These are phyloP conservation scores for Myriosclerotinia duriaeana DNA, from an alignment of 2,329 filamentous ascomycete genomes.

Conservation along the genomic window DNA sequence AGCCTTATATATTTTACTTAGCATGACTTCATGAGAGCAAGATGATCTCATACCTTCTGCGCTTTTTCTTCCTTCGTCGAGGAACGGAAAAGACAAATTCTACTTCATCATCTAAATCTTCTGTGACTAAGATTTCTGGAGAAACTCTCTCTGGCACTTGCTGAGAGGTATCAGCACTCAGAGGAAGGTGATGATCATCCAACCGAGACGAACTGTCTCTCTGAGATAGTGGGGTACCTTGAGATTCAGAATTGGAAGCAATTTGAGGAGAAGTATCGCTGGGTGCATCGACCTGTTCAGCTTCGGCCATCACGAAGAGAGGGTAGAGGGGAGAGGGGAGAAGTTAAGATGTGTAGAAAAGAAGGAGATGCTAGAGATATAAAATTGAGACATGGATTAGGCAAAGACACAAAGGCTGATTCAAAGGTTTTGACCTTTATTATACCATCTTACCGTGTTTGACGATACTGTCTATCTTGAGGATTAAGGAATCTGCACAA, in stretches of 20 bases:
- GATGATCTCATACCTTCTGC: slow-evolving; percentile 35
- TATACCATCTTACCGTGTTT: slow-evolving; percentile 11
- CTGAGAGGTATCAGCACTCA: neutral
- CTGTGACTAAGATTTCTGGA: neutral
- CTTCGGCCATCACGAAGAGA: slow-evolving; percentile 1
- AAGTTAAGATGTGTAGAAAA: slow-evolving; percentile 8
- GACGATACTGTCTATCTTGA: neutral
- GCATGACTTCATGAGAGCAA: neutral
- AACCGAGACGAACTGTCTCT: neutral
- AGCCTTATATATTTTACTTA: slow-evolving; percentile 7
- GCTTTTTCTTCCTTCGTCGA: slow-evolving; percentile 43
- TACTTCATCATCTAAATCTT: slow-evolving; percentile 46
- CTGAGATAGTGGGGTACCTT: neutral
- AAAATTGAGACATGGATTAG: neutral
- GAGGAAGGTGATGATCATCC: neutral
- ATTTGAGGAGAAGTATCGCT: neutral
- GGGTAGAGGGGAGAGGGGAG: neutral
- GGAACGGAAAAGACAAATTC: slow-evolving; percentile 48
- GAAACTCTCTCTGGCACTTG: neutral
- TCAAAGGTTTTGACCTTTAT: slow-evolving; percentile 1
- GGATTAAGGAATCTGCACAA: slow-evolving; percentile 4
- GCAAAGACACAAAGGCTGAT: slow-evolving; percentile 19
- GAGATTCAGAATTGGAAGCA: neutral
- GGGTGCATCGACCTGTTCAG: neutral
- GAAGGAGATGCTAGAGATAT: slow-evolving; percentile 10